phyloP scores from a whole-genome alignment of 2,329 filamentous ascomycete species.

The Shiraia sp. region DNA sequence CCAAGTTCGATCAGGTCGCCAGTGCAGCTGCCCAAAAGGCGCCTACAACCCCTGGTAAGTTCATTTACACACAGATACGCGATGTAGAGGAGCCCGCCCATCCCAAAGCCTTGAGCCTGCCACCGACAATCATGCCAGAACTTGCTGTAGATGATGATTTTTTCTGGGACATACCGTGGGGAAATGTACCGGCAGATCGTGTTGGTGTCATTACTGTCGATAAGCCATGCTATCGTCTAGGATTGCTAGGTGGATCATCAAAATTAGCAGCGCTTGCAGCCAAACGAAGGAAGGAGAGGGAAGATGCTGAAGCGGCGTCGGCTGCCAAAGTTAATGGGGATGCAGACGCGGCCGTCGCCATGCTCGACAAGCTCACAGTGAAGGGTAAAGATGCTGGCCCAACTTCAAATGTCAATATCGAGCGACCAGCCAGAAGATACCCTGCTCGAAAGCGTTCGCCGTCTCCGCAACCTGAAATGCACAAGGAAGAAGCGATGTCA shows the following conservation, averaged over 20 bases:
- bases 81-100: conserved; percentile 15
- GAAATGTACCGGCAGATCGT: conserved; percentile 69
- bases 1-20: conserved; percentile 53
- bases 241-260: conserved; percentile 79
- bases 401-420: neutral
- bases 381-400: conserved; percentile 20
- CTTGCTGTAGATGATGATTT: conserved; percentile 56
- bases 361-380: conserved; percentile 50
- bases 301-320: conserved; percentile 56
- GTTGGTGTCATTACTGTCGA: conserved; percentile 66
- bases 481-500: conserved; percentile 12
- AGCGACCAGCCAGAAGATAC: conserved; percentile 23
- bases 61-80: conserved; percentile 19
- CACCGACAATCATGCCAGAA: conserved; percentile 27
- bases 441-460: conserved; percentile 33
- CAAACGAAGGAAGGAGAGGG: conserved; percentile 80
- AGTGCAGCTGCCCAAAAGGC: conserved; percentile 43
- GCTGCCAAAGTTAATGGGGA: conserved; percentile 16
- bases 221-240: conserved; percentile 61
- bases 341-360: conserved; percentile 44
- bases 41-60: conserved; percentile 53
- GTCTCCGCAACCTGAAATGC: conserved; percentile 27
- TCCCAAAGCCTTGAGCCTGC: conserved; percentile 36
- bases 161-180: conserved; percentile 87
- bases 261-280: conserved; percentile 91